Conservation (phyloP, 1,139 yeast genomes). For the Taphrina confusa region DNA sequence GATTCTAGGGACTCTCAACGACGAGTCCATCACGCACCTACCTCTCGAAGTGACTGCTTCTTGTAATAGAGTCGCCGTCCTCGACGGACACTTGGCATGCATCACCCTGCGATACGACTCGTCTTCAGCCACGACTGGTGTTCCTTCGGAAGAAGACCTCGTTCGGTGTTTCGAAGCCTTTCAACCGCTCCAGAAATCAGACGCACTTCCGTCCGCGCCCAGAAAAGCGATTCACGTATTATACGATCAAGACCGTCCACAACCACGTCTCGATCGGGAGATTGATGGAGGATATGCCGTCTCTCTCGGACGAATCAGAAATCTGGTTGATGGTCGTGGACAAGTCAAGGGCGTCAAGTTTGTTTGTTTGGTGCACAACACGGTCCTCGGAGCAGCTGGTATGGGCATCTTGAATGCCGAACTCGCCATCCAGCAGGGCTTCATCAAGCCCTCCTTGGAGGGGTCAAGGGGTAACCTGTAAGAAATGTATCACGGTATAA, state of each 20-base stretch:
- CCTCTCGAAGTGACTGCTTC: slow-evolving; percentile 77
- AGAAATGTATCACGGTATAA: not conserved
- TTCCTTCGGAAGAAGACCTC: slow-evolving; percentile 64
- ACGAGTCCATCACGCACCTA: slow-evolving; percentile 62
- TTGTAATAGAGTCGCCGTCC: slow-evolving; percentile 94
- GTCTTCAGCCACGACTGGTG: slow-evolving; percentile 55
- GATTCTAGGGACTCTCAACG: slow-evolving; percentile 68
- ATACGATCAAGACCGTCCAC: slow-evolving; percentile 92
- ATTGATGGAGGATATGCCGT: slow-evolving; percentile 94
- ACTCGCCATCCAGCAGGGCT: slow-evolving; percentile 71
- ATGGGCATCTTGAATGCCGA: slow-evolving; percentile 98
- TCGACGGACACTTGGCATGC: slow-evolving; percentile 97
- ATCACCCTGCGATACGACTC: slow-evolving; percentile 80
- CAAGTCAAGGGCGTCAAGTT: slow-evolving; percentile 68
- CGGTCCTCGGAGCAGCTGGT: slow-evolving; percentile 98
- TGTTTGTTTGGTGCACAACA: slow-evolving; percentile 94
- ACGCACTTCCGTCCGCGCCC: slow-evolving; percentile 91
- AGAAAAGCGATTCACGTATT: slow-evolving; percentile 85
- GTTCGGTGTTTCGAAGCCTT: slow-evolving; percentile 70
- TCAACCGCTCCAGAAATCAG: slow-evolving; percentile 75
- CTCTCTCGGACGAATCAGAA: slow-evolving; percentile 90
- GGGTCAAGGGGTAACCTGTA: not conserved
- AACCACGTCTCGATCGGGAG: slow-evolving; percentile 95
- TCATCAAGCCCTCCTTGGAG: slow-evolving; percentile 53
- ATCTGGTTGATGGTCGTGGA: slow-evolving; percentile 53